Conservation (phyloP, 2,329 filamentous ascomycete genomes). For the Cordyceps cateniannulata region DNA sequence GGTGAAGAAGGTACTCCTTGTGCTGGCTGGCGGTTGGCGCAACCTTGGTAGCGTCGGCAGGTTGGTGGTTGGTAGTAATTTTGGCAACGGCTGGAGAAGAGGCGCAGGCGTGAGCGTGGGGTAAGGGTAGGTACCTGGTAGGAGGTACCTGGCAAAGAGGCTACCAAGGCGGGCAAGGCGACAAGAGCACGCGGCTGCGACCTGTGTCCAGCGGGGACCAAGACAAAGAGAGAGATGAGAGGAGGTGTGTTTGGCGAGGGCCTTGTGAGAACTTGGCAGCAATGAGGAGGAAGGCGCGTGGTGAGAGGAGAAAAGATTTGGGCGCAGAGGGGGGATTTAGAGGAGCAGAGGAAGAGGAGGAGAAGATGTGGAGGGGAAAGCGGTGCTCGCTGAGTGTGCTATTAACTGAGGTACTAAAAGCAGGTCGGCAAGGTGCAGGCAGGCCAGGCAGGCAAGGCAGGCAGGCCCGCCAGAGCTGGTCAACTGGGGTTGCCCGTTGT, state of each 20-base stretch:
- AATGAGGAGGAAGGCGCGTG: background rate
- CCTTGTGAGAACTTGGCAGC: background rate
- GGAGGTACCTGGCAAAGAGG: no score
- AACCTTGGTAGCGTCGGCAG: background rate
- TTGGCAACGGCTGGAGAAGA: constrained; percentile 10
- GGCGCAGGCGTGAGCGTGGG: constrained; percentile 9
- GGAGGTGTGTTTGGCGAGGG: background rate
- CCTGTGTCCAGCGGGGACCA: background rate
- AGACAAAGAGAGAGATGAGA: background rate
- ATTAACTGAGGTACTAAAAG: background rate
- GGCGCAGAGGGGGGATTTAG: background rate
- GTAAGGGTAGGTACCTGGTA: background rate
- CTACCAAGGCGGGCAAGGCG: background rate
- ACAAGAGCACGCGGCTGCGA: background rate
- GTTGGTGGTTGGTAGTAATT: background rate
- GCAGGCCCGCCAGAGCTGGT: background rate
- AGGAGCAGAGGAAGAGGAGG: background rate
- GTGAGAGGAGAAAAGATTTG: background rate
- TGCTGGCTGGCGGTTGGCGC: constrained; percentile 1
- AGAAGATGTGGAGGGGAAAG: constrained; percentile 6
- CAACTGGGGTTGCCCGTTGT: background rate
- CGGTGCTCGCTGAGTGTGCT: no score
- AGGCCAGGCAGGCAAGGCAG: background rate
- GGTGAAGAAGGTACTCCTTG: background rate
- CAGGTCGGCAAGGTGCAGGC: background rate